These are phyloP conservation scores for Fusarium scirpi DNA, from an alignment of 2,329 filamentous ascomycete species.

Conservation along the genomic window DNA sequence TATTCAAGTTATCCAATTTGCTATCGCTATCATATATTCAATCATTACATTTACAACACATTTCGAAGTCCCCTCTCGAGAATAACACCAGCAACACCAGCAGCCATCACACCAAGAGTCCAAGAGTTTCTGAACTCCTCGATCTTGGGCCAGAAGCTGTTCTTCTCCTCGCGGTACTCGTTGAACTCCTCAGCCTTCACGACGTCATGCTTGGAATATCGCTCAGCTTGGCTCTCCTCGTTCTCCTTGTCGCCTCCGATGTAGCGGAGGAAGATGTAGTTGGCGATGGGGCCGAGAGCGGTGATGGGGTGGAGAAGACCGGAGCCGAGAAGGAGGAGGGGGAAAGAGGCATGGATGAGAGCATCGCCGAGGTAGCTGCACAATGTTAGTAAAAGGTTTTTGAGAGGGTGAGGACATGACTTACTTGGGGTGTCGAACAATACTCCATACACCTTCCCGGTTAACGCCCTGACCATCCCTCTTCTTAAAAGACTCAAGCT, in stretches of 20 bases:
- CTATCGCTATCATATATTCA: background rate
- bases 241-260: slow-evolving; percentile 16
- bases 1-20: too few relatives aligned
- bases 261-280: slow-evolving; percentile 23
- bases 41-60: background rate
- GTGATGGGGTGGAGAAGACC: slow-evolving; percentile 11
- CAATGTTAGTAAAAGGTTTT: background rate
- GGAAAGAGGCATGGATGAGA: slow-evolving; percentile 14
- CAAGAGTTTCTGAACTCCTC: slow-evolving; percentile 7
- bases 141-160: slow-evolving; percentile 22
- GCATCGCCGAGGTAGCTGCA: slow-evolving; percentile 12
- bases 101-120: background rate
- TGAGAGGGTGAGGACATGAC: background rate
- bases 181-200: slow-evolving; percentile 1
- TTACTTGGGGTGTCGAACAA: slow-evolving; percentile 31
- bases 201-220: slow-evolving; percentile 13
- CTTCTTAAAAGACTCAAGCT: slow-evolving; percentile 24
- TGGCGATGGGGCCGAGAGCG: slow-evolving; percentile 3
- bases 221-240: slow-evolving; percentile 5
- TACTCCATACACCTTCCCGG: slow-evolving; percentile 18
- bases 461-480: background rate
- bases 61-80: slow-evolving; percentile 3
- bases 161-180: slow-evolving; percentile 12
- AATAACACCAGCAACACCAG: background rate
- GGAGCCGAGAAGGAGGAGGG: slow-evolving; percentile 7